Conservation (phyloP, 495 filamentous ascomycete genomes). For the Penicillium ochrochloron region DNA sequence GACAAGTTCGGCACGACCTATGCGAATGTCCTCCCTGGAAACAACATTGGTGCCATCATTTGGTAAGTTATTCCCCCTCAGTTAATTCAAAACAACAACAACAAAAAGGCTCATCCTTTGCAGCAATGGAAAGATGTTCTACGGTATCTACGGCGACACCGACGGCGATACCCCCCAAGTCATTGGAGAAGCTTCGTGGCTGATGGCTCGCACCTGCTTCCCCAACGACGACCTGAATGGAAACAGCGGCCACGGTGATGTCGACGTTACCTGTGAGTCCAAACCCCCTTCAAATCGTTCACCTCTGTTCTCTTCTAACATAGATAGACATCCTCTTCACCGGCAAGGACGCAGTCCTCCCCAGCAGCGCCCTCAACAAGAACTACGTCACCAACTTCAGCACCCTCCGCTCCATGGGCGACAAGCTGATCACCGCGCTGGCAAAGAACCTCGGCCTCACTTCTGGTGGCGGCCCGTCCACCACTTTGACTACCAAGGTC, state of each 20-base stretch:
- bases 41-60: constrained; percentile 46
- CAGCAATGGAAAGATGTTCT: constrained; percentile 44
- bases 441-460: constrained; percentile 38
- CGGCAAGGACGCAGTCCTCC: constrained; percentile 36
- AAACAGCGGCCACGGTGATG: constrained; percentile 32
- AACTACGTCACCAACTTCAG: constrained; percentile 46
- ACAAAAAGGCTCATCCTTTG: too few relatives aligned
- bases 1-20: constrained; percentile 36
- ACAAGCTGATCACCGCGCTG: constrained; percentile 37
- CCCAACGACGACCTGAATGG: constrained; percentile 40
- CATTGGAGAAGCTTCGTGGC: constrained; percentile 47
- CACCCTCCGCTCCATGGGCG: constrained; percentile 39
- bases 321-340: constrained; percentile 41
- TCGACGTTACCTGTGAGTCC: constrained; percentile 46
- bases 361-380: constrained; percentile 33
- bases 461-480: constrained; percentile 10
- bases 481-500: constrained; percentile 8
- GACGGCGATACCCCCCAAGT: constrained; percentile 41
- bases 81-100: neutral
- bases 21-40: constrained; percentile 31
- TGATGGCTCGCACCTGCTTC: constrained; percentile 47
- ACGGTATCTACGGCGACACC: constrained; percentile 45
- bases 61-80: constrained; percentile 34
- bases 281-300: too few relatives aligned
- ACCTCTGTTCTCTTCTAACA: constrained; percentile 2